Percentiles rank a stretch among this genome's conserved stretches.
These are phyloP conservation scores for Magnusiomyces starmeri DNA, from an alignment of 1,139 yeast species.

Conservation along the genomic window DNA sequence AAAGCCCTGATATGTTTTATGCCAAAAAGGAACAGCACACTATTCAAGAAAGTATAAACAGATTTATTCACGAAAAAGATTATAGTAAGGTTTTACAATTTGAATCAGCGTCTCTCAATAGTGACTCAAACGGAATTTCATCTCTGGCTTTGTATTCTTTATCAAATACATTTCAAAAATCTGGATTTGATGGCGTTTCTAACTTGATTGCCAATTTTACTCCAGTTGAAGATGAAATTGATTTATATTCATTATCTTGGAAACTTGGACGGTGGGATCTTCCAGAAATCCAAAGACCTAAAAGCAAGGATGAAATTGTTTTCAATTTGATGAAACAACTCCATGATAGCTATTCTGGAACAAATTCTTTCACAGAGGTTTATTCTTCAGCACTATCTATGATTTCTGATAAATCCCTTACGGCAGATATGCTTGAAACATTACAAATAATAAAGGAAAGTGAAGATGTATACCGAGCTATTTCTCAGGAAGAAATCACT, in stretches of 20 bases:
- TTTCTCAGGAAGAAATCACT: constrained; percentile 4
- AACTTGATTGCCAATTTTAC: constrained; percentile 11
- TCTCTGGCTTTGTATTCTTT: neutral
- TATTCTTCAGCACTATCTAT: constrained; percentile 6
- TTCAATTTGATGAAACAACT: constrained; percentile 31
- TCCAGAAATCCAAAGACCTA: constrained; percentile 37
- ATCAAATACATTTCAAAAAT: constrained; percentile 9
- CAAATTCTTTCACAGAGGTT: constrained; percentile 6
- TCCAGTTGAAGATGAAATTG: constrained; percentile 4
- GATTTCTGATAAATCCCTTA: neutral
- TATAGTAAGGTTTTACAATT: constrained; percentile 11
- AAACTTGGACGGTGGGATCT: constrained; percentile 59
- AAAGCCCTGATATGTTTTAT: constrained; percentile 16
- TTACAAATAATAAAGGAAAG: constrained; percentile 13
- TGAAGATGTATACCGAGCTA: constrained; percentile 5
- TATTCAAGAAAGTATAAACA: constrained; percentile 9
- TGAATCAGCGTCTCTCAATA: constrained; percentile 13
- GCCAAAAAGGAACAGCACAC: constrained; percentile 12
- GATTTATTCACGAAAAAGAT: constrained; percentile 10
- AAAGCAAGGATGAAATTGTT: constrained; percentile 38
- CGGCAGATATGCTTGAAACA: constrained; percentile 3
- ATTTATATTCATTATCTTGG: constrained; percentile 41
- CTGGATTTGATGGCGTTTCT: constrained; percentile 14
- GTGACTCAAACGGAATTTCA: neutral
- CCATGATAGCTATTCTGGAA: constrained; percentile 1